A percentile compares a stretch with the other conserved stretches of the same genome.
These are phyloP conservation scores for Corchorus capsularis DNA, from an alignment of 345 rosid genomes.

Conservation along the genomic window DNA sequence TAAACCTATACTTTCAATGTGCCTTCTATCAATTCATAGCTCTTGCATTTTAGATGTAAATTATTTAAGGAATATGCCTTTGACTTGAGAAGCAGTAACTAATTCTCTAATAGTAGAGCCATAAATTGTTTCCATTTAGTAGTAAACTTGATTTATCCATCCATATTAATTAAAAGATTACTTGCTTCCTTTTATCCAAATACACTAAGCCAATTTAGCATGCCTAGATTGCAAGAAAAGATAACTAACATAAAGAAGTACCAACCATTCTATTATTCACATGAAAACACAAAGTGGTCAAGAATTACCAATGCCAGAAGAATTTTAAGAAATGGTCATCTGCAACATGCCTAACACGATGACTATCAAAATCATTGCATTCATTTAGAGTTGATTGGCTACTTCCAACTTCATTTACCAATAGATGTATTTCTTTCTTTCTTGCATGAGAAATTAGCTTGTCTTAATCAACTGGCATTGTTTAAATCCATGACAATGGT, in stretches of 20 bases:
- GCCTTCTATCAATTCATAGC: constrained; percentile 90
- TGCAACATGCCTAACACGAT: neutral
- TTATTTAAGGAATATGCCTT: constrained; percentile 8
- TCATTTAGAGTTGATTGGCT: neutral
- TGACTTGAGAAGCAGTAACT: neutral
- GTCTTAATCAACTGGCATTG: too few species aligned
- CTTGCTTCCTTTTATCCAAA: too few species aligned
- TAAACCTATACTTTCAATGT: constrained; percentile 80
- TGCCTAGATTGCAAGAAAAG: neutral
- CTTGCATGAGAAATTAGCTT: too few species aligned
- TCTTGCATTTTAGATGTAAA: constrained; percentile 49
- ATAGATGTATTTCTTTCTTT: too few species aligned
- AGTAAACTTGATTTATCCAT: neutral
- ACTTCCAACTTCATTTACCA: neutral
- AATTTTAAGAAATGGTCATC: neutral
- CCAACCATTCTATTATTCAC: neutral
- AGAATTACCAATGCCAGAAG: neutral
- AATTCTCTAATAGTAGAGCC: neutral
- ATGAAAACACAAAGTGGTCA: neutral
- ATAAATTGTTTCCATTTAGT: neutral
- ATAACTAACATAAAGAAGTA: neutral
- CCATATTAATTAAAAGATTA: too few species aligned
- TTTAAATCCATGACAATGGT: too few species aligned
- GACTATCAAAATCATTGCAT: neutral
- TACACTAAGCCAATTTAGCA: neutral